Conservation (phyloP, 1,284 basidiomycete species). For the Ustilago cynodontis region DNA sequence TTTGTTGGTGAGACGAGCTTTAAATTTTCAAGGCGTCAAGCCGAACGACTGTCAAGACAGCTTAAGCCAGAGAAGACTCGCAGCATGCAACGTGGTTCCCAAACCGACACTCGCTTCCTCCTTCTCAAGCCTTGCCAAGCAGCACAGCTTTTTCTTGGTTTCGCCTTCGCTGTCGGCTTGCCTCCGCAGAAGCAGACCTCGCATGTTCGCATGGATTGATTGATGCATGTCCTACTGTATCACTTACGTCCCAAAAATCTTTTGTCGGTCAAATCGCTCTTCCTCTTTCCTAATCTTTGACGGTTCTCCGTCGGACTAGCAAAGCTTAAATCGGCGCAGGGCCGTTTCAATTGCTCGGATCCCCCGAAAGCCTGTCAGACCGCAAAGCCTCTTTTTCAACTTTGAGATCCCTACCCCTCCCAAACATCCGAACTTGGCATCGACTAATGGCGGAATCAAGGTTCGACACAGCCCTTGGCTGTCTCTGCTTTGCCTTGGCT, state of each 20-base stretch:
- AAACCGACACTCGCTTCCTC: too few species aligned
- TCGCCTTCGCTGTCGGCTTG: neutral
- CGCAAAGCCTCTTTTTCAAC: too few species aligned
- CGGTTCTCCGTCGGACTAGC: too few species aligned
- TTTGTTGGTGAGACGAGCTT: neutral
- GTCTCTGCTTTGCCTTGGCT: neutral
- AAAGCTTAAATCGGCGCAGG: too few species aligned
- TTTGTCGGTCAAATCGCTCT: too few species aligned
- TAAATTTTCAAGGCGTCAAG: neutral
- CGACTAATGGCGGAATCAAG: too few species aligned
- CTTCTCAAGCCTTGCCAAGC: neutral
- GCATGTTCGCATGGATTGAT: neutral
- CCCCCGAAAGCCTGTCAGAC: too few species aligned
- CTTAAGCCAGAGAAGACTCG: neutral
- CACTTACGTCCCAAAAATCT: too few species aligned
- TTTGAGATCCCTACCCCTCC: too few species aligned
- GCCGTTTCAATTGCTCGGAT: too few species aligned
- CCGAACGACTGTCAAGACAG: neutral
- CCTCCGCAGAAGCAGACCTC: neutral
- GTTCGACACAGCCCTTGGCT: neutral
- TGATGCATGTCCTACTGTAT: neutral
- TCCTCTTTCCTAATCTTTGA: too few species aligned
- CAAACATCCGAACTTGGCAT: too few species aligned
- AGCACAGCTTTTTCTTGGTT: conserved; percentile 8
- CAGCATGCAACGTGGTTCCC: neutral